Evolutionary conservation across 768 basidiomycete species (phyloP).

Genomic region (Tylopilus felleus): DNA sequence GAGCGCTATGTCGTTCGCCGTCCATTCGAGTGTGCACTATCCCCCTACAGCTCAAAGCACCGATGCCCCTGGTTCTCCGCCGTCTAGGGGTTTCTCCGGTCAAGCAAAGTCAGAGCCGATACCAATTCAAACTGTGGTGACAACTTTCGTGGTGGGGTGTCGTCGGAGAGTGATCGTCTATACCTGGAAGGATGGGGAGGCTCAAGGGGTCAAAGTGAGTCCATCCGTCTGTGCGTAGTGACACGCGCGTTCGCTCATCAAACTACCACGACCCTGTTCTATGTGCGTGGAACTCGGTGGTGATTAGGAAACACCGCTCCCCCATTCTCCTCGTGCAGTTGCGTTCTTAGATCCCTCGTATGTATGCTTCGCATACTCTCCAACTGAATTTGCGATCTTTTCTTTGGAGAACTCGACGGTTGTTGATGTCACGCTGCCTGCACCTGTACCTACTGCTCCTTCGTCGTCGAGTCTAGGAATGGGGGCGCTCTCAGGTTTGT

Average conservation of each 20-base stretch:
- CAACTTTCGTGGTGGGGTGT: constrained; percentile 81
- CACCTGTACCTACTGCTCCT: constrained; percentile 33
- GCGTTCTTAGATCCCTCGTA: constrained; percentile 63
- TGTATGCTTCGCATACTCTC: constrained; percentile 77
- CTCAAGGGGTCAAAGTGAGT: constrained; percentile 65
- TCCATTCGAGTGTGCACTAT: constrained; percentile 60
- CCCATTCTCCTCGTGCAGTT: constrained; percentile 88
- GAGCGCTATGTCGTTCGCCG: constrained; percentile 77
- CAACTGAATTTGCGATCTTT: constrained; percentile 63
- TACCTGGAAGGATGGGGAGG: constrained; percentile 81
- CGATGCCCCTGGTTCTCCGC: constrained; percentile 10
- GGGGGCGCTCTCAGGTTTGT: constrained; percentile 71
- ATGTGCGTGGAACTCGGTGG: neutral
- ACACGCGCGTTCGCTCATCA: neutral
- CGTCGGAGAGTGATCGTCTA: constrained; percentile 81
- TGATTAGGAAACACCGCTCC: constrained; percentile 69
- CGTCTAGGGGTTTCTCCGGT: constrained; percentile 7
- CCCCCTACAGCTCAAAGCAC: constrained; percentile 26
- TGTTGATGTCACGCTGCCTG: constrained; percentile 50
- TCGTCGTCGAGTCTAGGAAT: constrained; percentile 40
- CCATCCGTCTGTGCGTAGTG: neutral
- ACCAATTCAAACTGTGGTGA: constrained; percentile 65
- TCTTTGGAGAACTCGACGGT: constrained; percentile 56
- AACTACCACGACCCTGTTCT: neutral
- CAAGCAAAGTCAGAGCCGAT: constrained; percentile 26